Evolutionary conservation across 140 eudicot genomes (phyloP).

Genomic region (Flaveria floridana): DNA sequence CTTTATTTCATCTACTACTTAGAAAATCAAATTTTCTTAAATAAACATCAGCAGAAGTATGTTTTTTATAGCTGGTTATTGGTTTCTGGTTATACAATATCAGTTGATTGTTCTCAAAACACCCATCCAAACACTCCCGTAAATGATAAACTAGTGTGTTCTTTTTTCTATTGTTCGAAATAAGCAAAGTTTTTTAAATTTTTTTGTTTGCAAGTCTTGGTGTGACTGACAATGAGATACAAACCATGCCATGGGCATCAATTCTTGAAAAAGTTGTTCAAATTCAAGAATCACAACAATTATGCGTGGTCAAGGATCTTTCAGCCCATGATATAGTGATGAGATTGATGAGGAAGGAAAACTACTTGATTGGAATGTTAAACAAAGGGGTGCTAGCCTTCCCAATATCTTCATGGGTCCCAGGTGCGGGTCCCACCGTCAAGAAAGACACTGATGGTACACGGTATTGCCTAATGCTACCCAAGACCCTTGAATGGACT

Average conservation of each 20-base stretch:
- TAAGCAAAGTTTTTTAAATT: not conserved
- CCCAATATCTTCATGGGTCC: constrained; percentile 78
- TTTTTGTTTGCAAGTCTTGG: constrained; percentile 58
- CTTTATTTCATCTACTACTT: not conserved
- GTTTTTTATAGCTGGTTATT: not conserved
- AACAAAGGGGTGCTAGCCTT: constrained; percentile 88
- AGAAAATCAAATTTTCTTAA: not conserved
- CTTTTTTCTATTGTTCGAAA: not conserved
- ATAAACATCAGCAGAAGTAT: not conserved
- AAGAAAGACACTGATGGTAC: constrained; percentile 53
- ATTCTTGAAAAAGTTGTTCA: constrained; percentile 76
- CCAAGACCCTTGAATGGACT: constrained; percentile 96
- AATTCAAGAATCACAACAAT: constrained; percentile 54
- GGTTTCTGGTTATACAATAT: not conserved
- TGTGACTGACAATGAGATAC: constrained; percentile 80
- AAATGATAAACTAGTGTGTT: not conserved
- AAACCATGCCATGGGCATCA: constrained; percentile 87
- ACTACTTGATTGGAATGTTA: constrained; percentile 88
- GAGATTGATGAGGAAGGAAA: constrained; percentile 94
- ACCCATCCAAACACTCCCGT: not conserved
- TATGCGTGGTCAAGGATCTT: constrained; percentile 87
- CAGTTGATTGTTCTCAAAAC: not conserved
- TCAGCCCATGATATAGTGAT: constrained; percentile 84
- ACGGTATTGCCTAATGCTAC: constrained; percentile 52
- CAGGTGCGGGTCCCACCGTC: constrained; percentile 72